Evolutionary conservation across 192 early-diverging fungal species (phyloP).

Genomic region (Diversispora eburnea): DNA sequence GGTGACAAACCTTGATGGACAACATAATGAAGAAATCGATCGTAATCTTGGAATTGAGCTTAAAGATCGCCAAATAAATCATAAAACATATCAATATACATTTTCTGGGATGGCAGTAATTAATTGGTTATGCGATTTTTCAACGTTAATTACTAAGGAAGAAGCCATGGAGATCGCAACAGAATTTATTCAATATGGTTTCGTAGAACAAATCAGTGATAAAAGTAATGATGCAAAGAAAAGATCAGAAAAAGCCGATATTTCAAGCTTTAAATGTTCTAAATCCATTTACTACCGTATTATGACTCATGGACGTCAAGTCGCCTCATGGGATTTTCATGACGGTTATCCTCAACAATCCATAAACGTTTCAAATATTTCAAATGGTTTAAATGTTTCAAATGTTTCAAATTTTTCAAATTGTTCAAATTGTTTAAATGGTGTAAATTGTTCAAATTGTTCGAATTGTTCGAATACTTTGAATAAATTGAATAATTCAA

Average conservation of each 20-base stretch:
- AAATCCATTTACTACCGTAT: constrained; percentile 36
- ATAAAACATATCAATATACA: constrained; percentile 35
- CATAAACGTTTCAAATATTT: not conserved
- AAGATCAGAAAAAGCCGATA: not conserved
- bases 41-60: constrained; percentile 43
- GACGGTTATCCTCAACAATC: not conserved
- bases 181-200: constrained; percentile 43
- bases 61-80: constrained; percentile 38
- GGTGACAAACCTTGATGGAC: not conserved
- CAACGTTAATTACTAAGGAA: constrained; percentile 44
- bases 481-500: no score
- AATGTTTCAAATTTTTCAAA: no score
- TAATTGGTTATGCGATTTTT: constrained; percentile 53
- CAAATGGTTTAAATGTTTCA: no score
- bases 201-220: constrained; percentile 41
- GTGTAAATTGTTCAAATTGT: no score
- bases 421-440: no score
- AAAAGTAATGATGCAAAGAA: not conserved
- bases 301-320: constrained; percentile 32
- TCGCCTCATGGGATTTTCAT: constrained; percentile 37
- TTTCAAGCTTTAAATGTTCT: constrained; percentile 24
- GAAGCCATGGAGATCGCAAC: constrained; percentile 44
- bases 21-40: constrained; percentile 23
- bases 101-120: constrained; percentile 47
- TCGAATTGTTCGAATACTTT: no score